Evolutionary conservation across 2,329 filamentous ascomycete genomes (phyloP).

Genomic region (Corniculantispora saksenae): DNA sequence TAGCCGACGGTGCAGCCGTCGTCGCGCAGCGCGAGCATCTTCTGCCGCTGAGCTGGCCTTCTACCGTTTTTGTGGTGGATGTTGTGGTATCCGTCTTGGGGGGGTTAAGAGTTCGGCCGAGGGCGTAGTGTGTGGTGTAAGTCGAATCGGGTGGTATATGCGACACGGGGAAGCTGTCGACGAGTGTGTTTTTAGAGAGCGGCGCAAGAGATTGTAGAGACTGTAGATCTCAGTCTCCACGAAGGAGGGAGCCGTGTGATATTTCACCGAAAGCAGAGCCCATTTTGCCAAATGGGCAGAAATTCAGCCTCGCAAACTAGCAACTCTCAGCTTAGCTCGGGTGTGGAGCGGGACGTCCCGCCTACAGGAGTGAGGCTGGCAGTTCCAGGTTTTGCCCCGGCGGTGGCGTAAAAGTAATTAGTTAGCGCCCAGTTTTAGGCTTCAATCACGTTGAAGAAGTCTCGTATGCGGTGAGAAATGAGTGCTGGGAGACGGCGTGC

Average conservation of each 20-base stretch:
- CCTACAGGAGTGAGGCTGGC: neutral
- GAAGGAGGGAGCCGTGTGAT: neutral
- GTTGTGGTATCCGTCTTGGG: neutral
- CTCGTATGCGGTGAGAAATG: neutral
- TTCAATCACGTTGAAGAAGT: neutral
- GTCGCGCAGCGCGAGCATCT: neutral
- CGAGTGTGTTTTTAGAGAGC: neutral
- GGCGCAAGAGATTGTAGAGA: neutral
- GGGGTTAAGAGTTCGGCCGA: no score
- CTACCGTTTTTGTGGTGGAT: no score
- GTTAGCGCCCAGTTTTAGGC: neutral
- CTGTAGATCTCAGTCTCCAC: neutral
- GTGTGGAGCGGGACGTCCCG: slow-evolving; percentile 16
- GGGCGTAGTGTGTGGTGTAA: no score
- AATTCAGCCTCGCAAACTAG: slow-evolving; percentile 13
- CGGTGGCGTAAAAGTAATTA: slow-evolving; percentile 4
- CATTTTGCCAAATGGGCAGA: neutral
- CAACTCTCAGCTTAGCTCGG: slow-evolving; percentile 5
- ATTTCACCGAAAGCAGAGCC: neutral
- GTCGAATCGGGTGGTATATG: no score
- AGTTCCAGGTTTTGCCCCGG: neutral
- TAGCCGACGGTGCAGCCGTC: neutral
- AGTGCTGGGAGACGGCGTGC: no score
- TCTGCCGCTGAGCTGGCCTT: neutral
- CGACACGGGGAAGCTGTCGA: no score